A percentile compares a stretch with the other conserved stretches of the same genome.
Conservation (phyloP, 306 rosid species). For the Cyclanthera cordifolia region DNA sequence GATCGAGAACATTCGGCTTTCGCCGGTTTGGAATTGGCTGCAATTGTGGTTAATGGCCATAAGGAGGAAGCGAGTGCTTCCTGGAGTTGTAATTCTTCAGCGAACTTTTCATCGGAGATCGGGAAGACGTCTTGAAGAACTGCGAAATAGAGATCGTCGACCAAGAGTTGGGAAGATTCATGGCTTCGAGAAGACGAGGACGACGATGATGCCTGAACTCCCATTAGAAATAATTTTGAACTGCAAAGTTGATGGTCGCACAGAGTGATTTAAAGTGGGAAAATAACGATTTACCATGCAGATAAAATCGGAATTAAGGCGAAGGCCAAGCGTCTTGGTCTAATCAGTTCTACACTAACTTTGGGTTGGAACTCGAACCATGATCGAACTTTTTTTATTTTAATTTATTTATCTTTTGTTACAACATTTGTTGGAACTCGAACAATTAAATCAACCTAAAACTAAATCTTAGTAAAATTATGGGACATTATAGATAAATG, state of each 20-base stretch:
- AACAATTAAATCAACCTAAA: no score
- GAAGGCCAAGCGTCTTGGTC: no score
- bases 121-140: constrained; percentile 41
- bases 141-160: constrained; percentile 51
- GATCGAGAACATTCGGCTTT: constrained; percentile 19
- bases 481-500: no score
- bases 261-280: no score
- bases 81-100: constrained; percentile 39
- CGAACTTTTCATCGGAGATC: constrained; percentile 26
- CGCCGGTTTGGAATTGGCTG: not conserved
- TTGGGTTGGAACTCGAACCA: no score
- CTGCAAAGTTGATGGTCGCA: no score
- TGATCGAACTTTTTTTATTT: no score
- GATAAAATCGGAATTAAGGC: no score
- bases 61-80: constrained; percentile 41
- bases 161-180: not conserved
- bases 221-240: not conserved
- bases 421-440: no score
- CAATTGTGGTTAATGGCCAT: not conserved
- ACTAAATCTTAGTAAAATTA: no score
- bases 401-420: no score
- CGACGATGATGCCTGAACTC: not conserved
- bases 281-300: not conserved
- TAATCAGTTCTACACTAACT: no score
- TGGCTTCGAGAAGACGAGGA: not conserved